Percentiles rank a stretch among this genome's conserved stretches.
phyloP scores from a whole-genome alignment of 1,284 basidiomycete genomes.

The Sporisorium sorghi region DNA sequence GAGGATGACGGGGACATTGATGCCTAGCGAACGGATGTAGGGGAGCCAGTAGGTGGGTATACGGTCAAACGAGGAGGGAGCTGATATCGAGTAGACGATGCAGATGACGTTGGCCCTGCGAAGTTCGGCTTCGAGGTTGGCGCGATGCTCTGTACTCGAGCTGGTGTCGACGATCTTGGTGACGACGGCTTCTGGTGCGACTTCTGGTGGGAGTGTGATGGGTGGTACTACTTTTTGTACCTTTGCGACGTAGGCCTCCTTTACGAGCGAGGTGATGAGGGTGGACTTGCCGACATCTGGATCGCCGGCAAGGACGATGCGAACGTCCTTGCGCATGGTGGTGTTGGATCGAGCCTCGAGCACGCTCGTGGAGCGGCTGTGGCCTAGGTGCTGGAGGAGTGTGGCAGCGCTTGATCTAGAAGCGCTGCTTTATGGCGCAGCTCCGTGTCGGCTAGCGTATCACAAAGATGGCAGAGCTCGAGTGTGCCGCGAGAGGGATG shows the following conservation, averaged over 20 bases:
- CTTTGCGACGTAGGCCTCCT: conserved; percentile 89
- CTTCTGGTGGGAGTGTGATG: conserved; percentile 66
- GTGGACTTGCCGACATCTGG: conserved; percentile 74
- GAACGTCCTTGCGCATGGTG: conserved; percentile 84
- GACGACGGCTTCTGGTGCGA: conserved; percentile 64
- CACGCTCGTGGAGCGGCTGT: conserved; percentile 27
- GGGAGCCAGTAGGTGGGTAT: conserved; percentile 99
- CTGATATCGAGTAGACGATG: conserved; percentile 92
- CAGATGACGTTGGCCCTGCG: conserved; percentile 97
- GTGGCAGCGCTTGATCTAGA: not conserved
- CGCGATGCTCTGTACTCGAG: conserved; percentile 77
- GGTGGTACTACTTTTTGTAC: conserved; percentile 73
- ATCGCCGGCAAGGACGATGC: conserved; percentile 93
- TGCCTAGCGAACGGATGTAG: conserved; percentile 92
- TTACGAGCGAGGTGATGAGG: conserved; percentile 73
- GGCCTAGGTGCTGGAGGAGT: not conserved
- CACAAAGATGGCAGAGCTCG: not conserved
- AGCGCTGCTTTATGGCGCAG: not conserved
- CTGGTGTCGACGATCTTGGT: conserved; percentile 68
- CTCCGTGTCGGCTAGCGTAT: not conserved
- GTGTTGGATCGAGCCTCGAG: conserved; percentile 11
- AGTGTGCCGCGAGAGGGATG: not conserved
- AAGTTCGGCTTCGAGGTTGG: conserved; percentile 91
- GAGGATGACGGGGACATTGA: conserved; percentile 91
- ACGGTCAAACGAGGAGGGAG: conserved; percentile 93